Conservation (phyloP, 2,329 filamentous ascomycete genomes). For the Ceratocystiopsis brevicomis region DNA sequence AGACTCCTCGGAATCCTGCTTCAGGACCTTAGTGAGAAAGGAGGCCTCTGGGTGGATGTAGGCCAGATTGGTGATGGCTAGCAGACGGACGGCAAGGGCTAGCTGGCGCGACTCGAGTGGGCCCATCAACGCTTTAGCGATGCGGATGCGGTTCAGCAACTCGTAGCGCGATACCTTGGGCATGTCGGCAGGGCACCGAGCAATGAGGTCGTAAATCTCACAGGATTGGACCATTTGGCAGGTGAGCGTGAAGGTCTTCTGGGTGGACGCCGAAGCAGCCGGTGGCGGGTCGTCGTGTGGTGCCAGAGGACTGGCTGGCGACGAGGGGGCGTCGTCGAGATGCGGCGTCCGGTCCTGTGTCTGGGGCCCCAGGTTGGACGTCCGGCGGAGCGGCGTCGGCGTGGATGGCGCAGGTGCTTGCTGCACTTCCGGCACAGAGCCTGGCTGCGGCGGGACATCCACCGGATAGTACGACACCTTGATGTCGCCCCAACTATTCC, state of each 20-base stretch:
- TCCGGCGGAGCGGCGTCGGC: slow-evolving; percentile 57
- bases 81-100: slow-evolving; percentile 59
- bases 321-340: too few species aligned
- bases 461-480: slow-evolving; percentile 59
- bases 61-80: slow-evolving; percentile 78
- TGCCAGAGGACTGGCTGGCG: too few species aligned
- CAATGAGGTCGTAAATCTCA: slow-evolving; percentile 37
- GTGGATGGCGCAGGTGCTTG: slow-evolving; percentile 37
- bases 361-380: slow-evolving; percentile 32
- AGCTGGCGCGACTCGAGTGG: slow-evolving; percentile 50
- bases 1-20: slow-evolving; percentile 76
- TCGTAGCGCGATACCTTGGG: slow-evolving; percentile 64
- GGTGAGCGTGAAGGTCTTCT: slow-evolving; percentile 46
- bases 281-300: too few species aligned
- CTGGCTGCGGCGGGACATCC: background rate
- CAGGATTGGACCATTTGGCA: slow-evolving; percentile 31
- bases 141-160: slow-evolving; percentile 61
- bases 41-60: slow-evolving; percentile 69
- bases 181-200: slow-evolving; percentile 40
- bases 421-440: too few species aligned
- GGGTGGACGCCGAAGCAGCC: slow-evolving; percentile 24
- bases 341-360: slow-evolving; percentile 16
- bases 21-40: slow-evolving; percentile 74
- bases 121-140: slow-evolving; percentile 59
- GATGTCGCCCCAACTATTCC: slow-evolving; percentile 66